These are phyloP conservation scores for Penicillium sp. DNA, from an alignment of 2,329 filamentous ascomycete species.

Conservation along the genomic window DNA sequence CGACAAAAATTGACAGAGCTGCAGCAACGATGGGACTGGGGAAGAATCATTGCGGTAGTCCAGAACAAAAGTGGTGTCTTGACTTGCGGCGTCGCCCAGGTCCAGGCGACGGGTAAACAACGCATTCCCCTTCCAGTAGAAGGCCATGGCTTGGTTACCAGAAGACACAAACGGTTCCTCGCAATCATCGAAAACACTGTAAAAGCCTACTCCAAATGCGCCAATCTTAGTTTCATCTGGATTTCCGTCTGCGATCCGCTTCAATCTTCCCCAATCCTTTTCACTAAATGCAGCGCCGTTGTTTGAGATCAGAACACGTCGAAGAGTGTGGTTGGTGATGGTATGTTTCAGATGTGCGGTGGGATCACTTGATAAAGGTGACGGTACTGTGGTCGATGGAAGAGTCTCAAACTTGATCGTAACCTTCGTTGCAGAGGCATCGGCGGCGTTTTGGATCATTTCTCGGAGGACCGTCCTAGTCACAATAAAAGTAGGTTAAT, in stretches of 20 bases:
- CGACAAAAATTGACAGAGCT: slow-evolving; percentile 85
- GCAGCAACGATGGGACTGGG: slow-evolving; percentile 79
- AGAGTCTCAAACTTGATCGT: slow-evolving; percentile 89
- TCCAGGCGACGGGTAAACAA: slow-evolving; percentile 86
- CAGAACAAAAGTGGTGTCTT: slow-evolving; percentile 85
- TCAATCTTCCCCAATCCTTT: slow-evolving; percentile 89
- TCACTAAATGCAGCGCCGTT: slow-evolving; percentile 83
- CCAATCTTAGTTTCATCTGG: slow-evolving; percentile 99
- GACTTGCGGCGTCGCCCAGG: slow-evolving; percentile 63
- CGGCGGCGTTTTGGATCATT: slow-evolving; percentile 96
- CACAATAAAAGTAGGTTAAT: slow-evolving; percentile 10
- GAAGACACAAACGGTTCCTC: slow-evolving; percentile 97
- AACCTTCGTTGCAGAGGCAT: slow-evolving; percentile 86
- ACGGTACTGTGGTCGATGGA: slow-evolving; percentile 74
- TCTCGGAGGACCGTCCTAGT: slow-evolving; percentile 69
- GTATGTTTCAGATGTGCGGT: slow-evolving; percentile 77
- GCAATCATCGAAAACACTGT: slow-evolving; percentile 96
- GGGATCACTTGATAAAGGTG: slow-evolving; percentile 62
- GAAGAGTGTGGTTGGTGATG: slow-evolving; percentile 79
- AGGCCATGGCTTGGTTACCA: slow-evolving; percentile 89
- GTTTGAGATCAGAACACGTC: slow-evolving; percentile 86
- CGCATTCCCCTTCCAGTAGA: slow-evolving; percentile 99
- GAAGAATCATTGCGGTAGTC: slow-evolving; percentile 89
- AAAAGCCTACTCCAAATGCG: slow-evolving; percentile 97
- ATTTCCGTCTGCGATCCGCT: slow-evolving; percentile 98